A percentile compares a stretch with the other conserved stretches of the same genome.
Evolutionary conservation across 2,329 filamentous ascomycete species (phyloP).

Genomic region (Beauveria sp.): DNA sequence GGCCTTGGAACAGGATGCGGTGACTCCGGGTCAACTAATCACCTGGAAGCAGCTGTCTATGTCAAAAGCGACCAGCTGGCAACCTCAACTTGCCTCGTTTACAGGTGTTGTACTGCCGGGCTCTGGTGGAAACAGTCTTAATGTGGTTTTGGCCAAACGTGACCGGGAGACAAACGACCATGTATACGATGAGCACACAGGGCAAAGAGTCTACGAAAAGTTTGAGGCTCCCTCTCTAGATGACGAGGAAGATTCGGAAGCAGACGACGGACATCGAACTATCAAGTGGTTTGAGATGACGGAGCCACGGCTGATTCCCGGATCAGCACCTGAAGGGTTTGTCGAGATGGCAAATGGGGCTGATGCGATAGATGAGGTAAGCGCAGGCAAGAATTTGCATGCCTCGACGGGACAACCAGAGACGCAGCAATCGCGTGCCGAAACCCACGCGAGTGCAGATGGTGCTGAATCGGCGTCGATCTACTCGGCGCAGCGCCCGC

Average conservation of each 20-base stretch:
- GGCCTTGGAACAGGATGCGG: slow-evolving; percentile 38
- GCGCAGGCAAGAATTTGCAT: slow-evolving; percentile 19
- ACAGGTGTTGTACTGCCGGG: slow-evolving; percentile 58
- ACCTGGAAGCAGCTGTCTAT: slow-evolving; percentile 60
- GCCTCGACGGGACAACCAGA: slow-evolving; percentile 19
- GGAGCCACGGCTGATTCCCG: slow-evolving; percentile 57
- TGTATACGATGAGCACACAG: slow-evolving; percentile 57
- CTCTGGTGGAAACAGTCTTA: slow-evolving; percentile 45
- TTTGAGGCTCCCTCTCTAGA: slow-evolving; percentile 66
- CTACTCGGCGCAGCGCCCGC: slow-evolving; percentile 22
- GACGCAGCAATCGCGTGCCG: slow-evolving; percentile 22
- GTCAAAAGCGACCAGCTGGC: slow-evolving; percentile 56
- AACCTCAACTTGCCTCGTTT: slow-evolving; percentile 54
- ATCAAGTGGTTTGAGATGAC: slow-evolving; percentile 56
- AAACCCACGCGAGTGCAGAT: slow-evolving; percentile 13
- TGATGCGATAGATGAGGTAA: slow-evolving; percentile 12
- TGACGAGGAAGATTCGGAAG: slow-evolving; percentile 49
- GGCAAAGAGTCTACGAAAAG: slow-evolving; percentile 65
- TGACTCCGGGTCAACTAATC: slow-evolving; percentile 54
- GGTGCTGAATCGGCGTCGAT: slow-evolving; percentile 20
- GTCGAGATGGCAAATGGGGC: slow-evolving; percentile 7
- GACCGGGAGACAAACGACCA: slow-evolving; percentile 55
- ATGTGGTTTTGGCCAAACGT: slow-evolving; percentile 59
- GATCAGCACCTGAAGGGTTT: slow-evolving; percentile 22
- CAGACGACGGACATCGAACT: slow-evolving; percentile 55